A percentile compares a stretch with the other conserved stretches of the same genome.
Evolutionary conservation across 805 yeast species (phyloP).

Genomic region (Diddensiella transvaalensis): DNA sequence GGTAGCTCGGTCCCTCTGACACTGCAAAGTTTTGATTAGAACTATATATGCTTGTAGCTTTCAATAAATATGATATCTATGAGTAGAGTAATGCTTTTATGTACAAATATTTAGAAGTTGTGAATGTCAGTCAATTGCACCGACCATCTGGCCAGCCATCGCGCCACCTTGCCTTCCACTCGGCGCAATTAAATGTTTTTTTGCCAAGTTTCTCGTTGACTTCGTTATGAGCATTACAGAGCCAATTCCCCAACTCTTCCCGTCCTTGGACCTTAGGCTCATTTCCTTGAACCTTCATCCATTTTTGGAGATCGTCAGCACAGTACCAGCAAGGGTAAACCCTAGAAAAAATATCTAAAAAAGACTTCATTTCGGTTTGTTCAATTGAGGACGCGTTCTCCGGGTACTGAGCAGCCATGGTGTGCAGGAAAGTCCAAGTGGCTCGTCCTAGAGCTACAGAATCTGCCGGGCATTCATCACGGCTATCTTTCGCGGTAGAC

Average conservation of each 20-base stretch:
- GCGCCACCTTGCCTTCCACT: conserved; percentile 93
- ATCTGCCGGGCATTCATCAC: conserved; percentile 78
- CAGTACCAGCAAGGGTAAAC: conserved; percentile 94
- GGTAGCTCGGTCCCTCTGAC: conserved; percentile 89
- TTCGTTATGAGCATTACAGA: conserved; percentile 91
- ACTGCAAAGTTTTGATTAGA: conserved; percentile 34
- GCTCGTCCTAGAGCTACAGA: conserved; percentile 75
- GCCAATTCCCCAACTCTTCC: conserved; percentile 83
- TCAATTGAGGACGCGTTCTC: conserved; percentile 55
- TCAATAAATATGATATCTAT: conserved; percentile 2
- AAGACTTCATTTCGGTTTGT: conserved; percentile 68
- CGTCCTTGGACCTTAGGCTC: conserved; percentile 44
- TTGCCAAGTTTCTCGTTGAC: conserved; percentile 88
- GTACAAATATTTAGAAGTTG: not conserved
- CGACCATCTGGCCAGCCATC: conserved; percentile 83
- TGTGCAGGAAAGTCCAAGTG: conserved; percentile 89
- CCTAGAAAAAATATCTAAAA: conserved; percentile 65
- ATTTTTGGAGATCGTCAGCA: conserved; percentile 74
- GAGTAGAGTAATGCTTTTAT: conserved; percentile 1
- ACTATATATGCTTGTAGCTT: conserved; percentile 3
- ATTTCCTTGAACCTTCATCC: conserved; percentile 47
- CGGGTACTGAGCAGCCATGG: conserved; percentile 88
- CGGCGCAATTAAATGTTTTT: conserved; percentile 76
- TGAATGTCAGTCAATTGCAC: conserved; percentile 39
- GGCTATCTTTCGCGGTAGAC: conserved; percentile 12